Evolutionary conservation across 2,329 filamentous ascomycete species (phyloP), one percentile per base, ranked within the genome.

Genomic region (Pseudocercospora macadamiae): DNA sequence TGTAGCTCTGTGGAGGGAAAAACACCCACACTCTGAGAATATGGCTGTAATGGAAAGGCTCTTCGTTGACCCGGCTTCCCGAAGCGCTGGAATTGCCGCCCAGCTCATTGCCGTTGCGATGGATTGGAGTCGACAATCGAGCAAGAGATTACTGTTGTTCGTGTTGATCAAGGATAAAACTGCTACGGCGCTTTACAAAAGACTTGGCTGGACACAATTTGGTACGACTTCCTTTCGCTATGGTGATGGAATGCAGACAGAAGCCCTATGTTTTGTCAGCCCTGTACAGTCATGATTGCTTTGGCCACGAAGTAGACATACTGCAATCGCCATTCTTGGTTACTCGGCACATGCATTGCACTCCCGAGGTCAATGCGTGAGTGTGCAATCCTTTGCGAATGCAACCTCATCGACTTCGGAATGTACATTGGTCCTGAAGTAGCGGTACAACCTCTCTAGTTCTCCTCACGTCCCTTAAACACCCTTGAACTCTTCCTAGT

Each of bases 1-100:
- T 49, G 64, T 66, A 12, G 55, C 53, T 10, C 45, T 61, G 32
- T 62, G 63, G 62, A 42, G 56, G 34, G 12, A 57, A 16, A 49
- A 30, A 23, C 44, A 62, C 55, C 60, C 57, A 7, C 30, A 59
- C 18, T 44, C 54, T n/a, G 21, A 23, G 47, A 10, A 49, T 10
- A 42, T 66, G 34, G 65, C 66, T n/a, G 64, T 68, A 2, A 64
- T 71, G 2, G 67, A 64, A 28, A 60, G 67, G 30, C 57, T 71
- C 8, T 70, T 66, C 47, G 62, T 71, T 21, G 60, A 68, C 49
- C 67, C 68, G 3, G 44, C 45, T 2, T 25, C 56, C 26, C 57
- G 63, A 14, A 64, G 65, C 2, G 32, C 28, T 37, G 67, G 69
- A 1, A 37, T 60, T 14, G 68, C 65, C 9, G 59, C 39, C 16